Evolutionary conservation across 2,329 filamentous ascomycete genomes (phyloP).

Genomic region (Amylocarpus encephaloides): DNA sequence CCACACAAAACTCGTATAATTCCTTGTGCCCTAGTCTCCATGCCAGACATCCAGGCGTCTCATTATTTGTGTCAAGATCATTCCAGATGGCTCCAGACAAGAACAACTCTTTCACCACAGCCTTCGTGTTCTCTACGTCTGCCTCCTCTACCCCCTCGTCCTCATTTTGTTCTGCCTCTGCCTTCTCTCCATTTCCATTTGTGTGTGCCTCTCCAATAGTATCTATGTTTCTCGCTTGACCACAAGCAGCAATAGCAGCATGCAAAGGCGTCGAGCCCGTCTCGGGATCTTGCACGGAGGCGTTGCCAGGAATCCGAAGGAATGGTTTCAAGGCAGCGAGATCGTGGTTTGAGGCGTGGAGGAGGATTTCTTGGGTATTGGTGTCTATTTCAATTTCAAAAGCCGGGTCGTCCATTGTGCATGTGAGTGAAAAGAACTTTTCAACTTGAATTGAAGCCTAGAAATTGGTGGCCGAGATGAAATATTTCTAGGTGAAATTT

Average conservation of each 20-base stretch:
- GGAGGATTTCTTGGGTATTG: conserved; percentile 52
- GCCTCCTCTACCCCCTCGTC: conserved; percentile 31
- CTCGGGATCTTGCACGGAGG: conserved; percentile 75
- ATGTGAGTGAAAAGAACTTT: no score
- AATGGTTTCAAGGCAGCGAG: conserved; percentile 28
- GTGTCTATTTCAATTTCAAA: conserved; percentile 20
- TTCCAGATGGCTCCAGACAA: conserved; percentile 96
- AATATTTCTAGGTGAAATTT: no score
- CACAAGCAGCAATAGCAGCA: conserved; percentile 76
- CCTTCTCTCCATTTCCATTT: not conserved
- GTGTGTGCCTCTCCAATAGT: not conserved
- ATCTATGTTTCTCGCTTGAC: conserved; percentile 22
- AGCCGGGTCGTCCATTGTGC: conserved; percentile 27
- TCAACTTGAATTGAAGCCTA: no score
- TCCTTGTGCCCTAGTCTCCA: conserved; percentile 58
- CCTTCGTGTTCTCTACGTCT: conserved; percentile 53
- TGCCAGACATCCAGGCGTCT: conserved; percentile 89
- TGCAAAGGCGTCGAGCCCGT: conserved; percentile 87
- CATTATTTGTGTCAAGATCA: conserved; percentile 76
- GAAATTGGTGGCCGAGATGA: no score
- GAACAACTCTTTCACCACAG: conserved; percentile 69
- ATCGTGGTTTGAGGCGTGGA: conserved; percentile 58
- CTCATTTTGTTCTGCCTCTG: not conserved
- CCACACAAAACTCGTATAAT: conserved; percentile 77
- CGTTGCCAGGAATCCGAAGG: conserved; percentile 37